Evolutionary conservation across 1,284 basidiomycete species (phyloP).

Genomic region (Clitocybe nebularis): DNA sequence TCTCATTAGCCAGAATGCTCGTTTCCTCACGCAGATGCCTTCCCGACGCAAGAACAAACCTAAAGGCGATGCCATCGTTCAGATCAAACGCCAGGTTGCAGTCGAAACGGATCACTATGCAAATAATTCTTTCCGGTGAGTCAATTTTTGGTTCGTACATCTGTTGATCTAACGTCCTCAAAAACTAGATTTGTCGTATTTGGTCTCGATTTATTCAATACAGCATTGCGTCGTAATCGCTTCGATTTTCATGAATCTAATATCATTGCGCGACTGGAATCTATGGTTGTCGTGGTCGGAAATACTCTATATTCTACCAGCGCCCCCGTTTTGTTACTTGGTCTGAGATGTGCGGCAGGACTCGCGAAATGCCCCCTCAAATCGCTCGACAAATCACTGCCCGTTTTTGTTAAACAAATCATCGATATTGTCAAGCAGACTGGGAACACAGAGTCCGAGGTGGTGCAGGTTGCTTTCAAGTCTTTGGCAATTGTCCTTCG

Average conservation of each 20-base stretch:
- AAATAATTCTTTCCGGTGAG: constrained; percentile 80
- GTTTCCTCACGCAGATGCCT: constrained; percentile 65
- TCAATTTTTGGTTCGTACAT: constrained; percentile 2
- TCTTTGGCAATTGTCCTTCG: constrained; percentile 85
- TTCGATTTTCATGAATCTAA: constrained; percentile 81
- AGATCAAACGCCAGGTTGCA: constrained; percentile 66
- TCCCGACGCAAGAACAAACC: constrained; percentile 35
- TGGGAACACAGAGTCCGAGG: constrained; percentile 87
- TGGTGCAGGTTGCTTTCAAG: constrained; percentile 87
- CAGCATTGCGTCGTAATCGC: constrained; percentile 80
- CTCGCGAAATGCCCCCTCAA: constrained; percentile 86
- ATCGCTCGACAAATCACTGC: constrained; percentile 73
- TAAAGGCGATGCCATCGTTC: constrained; percentile 69
- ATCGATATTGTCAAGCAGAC: constrained; percentile 82
- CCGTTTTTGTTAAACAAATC: constrained; percentile 84
- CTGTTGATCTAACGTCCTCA: constrained; percentile 11
- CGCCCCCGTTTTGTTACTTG: constrained; percentile 75
- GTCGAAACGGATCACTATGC: constrained; percentile 69
- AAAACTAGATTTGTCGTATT: constrained; percentile 82
- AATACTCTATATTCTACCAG: constrained; percentile 90
- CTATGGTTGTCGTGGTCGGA: constrained; percentile 85
- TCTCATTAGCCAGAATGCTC: constrained; percentile 87
- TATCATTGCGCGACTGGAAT: constrained; percentile 77
- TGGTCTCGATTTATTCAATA: constrained; percentile 90
- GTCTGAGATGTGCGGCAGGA: constrained; percentile 78